Percentiles rank a stretch among this genome's conserved stretches.
Evolutionary conservation across 257 asterid genomes (phyloP).

Genomic region (Handroanthus guayacan): DNA sequence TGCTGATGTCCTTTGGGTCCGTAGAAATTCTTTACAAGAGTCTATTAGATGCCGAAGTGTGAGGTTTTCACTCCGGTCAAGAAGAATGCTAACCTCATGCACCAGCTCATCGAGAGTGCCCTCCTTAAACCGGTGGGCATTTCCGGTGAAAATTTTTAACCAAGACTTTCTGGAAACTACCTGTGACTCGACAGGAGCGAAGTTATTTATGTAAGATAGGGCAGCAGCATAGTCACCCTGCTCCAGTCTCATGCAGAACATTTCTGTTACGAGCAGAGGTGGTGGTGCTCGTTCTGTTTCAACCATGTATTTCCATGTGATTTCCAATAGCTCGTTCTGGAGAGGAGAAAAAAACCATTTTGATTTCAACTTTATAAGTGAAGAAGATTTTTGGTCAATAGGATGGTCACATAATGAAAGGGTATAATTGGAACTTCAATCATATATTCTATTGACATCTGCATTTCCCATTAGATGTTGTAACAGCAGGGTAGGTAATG

Average conservation of each 20-base stretch:
- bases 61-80: constrained; percentile 43
- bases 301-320: constrained; percentile 76
- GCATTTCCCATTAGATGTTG: no score
- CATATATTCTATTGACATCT: not conserved
- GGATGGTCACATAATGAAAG: no score
- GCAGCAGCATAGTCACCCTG: constrained; percentile 59
- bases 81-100: constrained; percentile 36
- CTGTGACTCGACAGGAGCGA: constrained; percentile 52
- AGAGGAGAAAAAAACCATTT: not conserved
- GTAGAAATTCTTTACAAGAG: constrained; percentile 61
- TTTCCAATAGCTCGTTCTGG: constrained; percentile 68
- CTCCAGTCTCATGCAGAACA: constrained; percentile 69
- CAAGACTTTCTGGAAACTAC: constrained; percentile 73
- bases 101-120: constrained; percentile 50
- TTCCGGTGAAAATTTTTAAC: constrained; percentile 61
- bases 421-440: no score
- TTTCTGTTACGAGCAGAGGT: constrained; percentile 57
- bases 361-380: not conserved
- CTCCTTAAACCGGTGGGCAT: constrained; percentile 48
- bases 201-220: constrained; percentile 54
- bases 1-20: constrained; percentile 31
- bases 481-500: no score
- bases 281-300: constrained; percentile 62
- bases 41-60: constrained; percentile 53
- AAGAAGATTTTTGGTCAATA: no score